Percentiles rank a stretch among this genome's conserved stretches.
phyloP scores from a whole-genome alignment of 2,329 filamentous ascomycete species.

The Penicillium sp. region DNA sequence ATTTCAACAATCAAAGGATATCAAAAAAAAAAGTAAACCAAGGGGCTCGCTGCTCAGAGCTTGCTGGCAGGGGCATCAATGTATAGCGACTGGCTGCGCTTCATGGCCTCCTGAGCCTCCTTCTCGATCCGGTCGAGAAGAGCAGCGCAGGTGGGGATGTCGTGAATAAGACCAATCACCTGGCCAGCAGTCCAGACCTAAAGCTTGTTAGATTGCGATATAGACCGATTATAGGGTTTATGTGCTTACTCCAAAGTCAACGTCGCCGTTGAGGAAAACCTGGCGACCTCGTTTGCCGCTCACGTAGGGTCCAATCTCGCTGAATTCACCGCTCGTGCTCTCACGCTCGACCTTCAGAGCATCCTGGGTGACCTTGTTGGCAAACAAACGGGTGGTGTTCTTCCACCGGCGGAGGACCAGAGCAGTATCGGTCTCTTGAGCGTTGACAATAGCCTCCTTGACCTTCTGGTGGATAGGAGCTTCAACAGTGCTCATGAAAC shows the following conservation, averaged over 20 bases:
- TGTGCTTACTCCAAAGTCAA: slow-evolving; percentile 78
- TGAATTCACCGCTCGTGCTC: slow-evolving; percentile 83
- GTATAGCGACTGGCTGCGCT: slow-evolving; percentile 62
- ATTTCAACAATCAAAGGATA: not conserved
- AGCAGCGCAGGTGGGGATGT: slow-evolving; percentile 75
- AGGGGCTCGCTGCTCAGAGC: slow-evolving; percentile 47
- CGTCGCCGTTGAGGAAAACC: slow-evolving; percentile 90
- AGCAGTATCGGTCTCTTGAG: slow-evolving; percentile 88
- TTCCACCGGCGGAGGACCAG: slow-evolving; percentile 87
- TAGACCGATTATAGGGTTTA: not conserved
- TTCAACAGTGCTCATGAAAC: slow-evolving; percentile 96
- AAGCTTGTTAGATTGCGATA: slow-evolving; percentile 16
- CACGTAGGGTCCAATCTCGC: slow-evolving; percentile 83
- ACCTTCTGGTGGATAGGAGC: slow-evolving; percentile 91
- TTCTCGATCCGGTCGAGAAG: slow-evolving; percentile 75
- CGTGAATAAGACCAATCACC: slow-evolving; percentile 86
- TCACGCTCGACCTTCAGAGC: slow-evolving; percentile 82
- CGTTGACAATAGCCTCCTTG: slow-evolving; percentile 88
- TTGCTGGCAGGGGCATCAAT: slow-evolving; percentile 56
- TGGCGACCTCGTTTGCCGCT: slow-evolving; percentile 88
- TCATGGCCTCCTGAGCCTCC: slow-evolving; percentile 71
- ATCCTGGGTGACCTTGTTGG: slow-evolving; percentile 83
- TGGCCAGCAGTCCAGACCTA: slow-evolving; percentile 97
- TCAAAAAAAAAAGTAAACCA: not conserved
- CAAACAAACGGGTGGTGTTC: slow-evolving; percentile 87